Evolutionary conservation across 768 basidiomycete genomes (phyloP), one percentile per base, ranked within the genome.

Genomic region (Suillus cothurnatus): DNA sequence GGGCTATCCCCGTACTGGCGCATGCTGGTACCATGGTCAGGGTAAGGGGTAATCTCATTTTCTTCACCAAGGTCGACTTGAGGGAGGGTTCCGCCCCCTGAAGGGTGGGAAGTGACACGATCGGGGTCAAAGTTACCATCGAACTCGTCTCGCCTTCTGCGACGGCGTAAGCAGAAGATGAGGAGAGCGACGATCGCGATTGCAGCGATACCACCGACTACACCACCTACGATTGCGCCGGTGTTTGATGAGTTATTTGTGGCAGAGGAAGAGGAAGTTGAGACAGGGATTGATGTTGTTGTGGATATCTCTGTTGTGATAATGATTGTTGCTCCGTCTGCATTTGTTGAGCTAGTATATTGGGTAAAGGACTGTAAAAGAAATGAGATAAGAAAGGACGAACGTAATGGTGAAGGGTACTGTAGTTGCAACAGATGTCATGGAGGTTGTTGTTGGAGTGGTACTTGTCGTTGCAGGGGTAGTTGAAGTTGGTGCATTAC

Each of bases 71-170:
- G 71, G 61, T 75, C 73, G 61, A 76, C 61, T 1, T 56, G 45
- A 3, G 77, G 76, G 21, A 76, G 70, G 0, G 72, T 77, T 49
- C 68, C 71, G 21, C 71, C 74, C 6, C 70, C 70, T 38, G 58
- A 73, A n/a, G 19, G 41, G 41, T 74, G 76, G 14, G 70, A 71
- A 3, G 76, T 66, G 49, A 84, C 77, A 6, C 77, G 79, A 65
- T 84, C 83, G 0, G 82, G 83, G 45, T 84, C 82, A 64, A 84
- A 84, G 74, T 84, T 77, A 60, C 83, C 82, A 62, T 84, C 82
- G 55, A 84, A 84, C 32, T 84, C 82, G 63, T 82, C 78, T 39
- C 66, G 69, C 55, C 67, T 68, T 11, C 43, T 57, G 4, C 71
- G 67, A 31, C 63, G 69, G 8, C 75, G 72, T 50, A 79, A 61